Conservation (phyloP, 2,329 filamentous ascomycete genomes). For the Xylariaceae sp. region DNA sequence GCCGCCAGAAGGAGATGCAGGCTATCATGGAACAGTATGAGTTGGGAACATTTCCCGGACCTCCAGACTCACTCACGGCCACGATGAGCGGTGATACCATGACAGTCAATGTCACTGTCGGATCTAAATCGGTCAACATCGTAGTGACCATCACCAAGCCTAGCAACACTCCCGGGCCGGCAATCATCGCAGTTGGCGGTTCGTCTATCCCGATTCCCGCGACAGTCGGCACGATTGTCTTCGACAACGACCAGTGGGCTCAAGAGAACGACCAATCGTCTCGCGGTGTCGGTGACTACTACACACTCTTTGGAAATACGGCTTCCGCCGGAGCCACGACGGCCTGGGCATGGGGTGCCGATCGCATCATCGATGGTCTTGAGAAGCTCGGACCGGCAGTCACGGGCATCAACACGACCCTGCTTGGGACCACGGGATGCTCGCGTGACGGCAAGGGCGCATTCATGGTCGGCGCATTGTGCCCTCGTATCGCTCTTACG, state of each 20-base stretch:
- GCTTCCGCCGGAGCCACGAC: conserved; percentile 56
- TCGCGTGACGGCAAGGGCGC: conserved; percentile 63
- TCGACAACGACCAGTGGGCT: conserved; percentile 56
- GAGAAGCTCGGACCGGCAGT: conserved; percentile 44
- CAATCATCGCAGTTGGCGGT: conserved; percentile 55
- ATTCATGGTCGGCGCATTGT: conserved; percentile 57
- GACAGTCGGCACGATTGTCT: conserved; percentile 53
- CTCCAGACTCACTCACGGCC: conserved; percentile 44
- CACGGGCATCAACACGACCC: conserved; percentile 46
- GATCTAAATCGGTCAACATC: conserved; percentile 44
- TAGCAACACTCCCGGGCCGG: conserved; percentile 48
- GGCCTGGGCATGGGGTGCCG: conserved; percentile 62
- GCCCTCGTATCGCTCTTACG: conserved; percentile 55
- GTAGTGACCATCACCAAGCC: conserved; percentile 40
- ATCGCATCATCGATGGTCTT: conserved; percentile 56
- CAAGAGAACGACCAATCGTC: conserved; percentile 43
- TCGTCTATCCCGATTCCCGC: conserved; percentile 52
- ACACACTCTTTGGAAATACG: conserved; percentile 51
- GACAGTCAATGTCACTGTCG: conserved; percentile 42
- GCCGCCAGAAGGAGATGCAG: conserved; percentile 46
- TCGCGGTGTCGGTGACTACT: conserved; percentile 57
- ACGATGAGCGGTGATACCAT: conserved; percentile 40
- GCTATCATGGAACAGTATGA: conserved; percentile 48
- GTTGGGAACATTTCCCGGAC: conserved; percentile 44
- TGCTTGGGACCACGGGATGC: conserved; percentile 58